A percentile compares a stretch with the other conserved stretches of the same genome.
These are phyloP conservation scores for Aspergillus sp. DNA, from an alignment of 2,329 filamentous ascomycete genomes.

Conservation along the genomic window DNA sequence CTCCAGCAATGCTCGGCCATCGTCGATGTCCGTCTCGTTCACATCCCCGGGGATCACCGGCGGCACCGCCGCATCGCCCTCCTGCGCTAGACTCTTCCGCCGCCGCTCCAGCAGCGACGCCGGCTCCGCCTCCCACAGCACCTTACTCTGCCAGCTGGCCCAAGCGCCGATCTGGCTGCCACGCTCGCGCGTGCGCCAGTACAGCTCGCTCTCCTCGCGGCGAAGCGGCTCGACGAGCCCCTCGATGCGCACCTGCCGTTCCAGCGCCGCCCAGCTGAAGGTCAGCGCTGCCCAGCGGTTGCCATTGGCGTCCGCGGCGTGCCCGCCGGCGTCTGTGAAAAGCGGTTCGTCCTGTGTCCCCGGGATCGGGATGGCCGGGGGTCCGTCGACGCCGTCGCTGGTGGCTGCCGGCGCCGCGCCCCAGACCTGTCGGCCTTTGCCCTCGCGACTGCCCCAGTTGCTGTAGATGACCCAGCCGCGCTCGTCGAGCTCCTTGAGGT, in stretches of 20 bases:
- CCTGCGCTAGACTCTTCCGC: slow-evolving; percentile 24
- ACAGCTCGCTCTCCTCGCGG: slow-evolving; percentile 67
- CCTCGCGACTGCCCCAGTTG: slow-evolving; percentile 75
- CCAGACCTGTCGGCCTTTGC: slow-evolving; percentile 43
- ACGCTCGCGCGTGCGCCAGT: slow-evolving; percentile 66
- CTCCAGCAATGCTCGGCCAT: slow-evolving; percentile 73
- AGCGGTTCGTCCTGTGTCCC: slow-evolving; percentile 14
- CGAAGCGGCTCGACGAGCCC: slow-evolving; percentile 68
- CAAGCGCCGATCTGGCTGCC: slow-evolving; percentile 87
- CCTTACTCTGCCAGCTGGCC: slow-evolving; percentile 85
- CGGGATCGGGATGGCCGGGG: slow-evolving; percentile 57
- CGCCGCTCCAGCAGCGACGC: slow-evolving; percentile 22
- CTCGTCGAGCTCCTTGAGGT: slow-evolving; percentile 89
- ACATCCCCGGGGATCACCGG: slow-evolving; percentile 26
- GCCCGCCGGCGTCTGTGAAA: background rate
- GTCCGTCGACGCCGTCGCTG: slow-evolving; percentile 43
- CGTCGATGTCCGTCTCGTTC: slow-evolving; percentile 49
- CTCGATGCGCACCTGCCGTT: slow-evolving; percentile 90
- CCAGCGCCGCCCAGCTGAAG: slow-evolving; percentile 85
- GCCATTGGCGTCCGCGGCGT: slow-evolving; percentile 12
- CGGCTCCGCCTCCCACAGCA: slow-evolving; percentile 53
- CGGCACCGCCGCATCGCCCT: slow-evolving; percentile 15
- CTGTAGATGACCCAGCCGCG: slow-evolving; percentile 86
- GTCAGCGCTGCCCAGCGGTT: slow-evolving; percentile 81
- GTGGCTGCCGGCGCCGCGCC: slow-evolving; percentile 15